Evolutionary conservation across 495 filamentous ascomycete genomes (phyloP).

Genomic region (Hypoxylon fragiforme): DNA sequence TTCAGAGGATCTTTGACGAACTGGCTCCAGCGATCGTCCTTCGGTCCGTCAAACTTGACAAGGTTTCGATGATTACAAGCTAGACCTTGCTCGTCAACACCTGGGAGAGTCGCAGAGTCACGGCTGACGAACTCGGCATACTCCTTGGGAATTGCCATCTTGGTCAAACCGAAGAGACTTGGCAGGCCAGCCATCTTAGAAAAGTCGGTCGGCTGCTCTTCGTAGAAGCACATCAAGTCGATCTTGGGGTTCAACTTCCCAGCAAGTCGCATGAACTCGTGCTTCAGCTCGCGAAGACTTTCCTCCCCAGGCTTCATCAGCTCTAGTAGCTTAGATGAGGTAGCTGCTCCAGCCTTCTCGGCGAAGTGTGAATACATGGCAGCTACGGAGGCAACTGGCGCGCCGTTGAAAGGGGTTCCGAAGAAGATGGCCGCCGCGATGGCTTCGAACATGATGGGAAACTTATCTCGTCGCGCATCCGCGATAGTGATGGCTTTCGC

Average conservation of each 20-base stretch:
- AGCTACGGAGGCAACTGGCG: constrained; percentile 33
- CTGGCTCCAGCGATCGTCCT: constrained; percentile 38
- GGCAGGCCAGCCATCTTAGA: constrained; percentile 32
- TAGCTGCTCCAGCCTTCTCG: constrained; percentile 34
- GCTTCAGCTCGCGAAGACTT: constrained; percentile 36
- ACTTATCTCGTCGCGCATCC: constrained; percentile 35
- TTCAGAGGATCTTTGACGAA: constrained; percentile 38
- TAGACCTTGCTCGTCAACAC: constrained; percentile 36
- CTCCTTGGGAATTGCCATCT: constrained; percentile 29
- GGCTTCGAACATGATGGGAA: constrained; percentile 41
- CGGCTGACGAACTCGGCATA: constrained; percentile 38
- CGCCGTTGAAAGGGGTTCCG: constrained; percentile 44
- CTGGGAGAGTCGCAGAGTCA: constrained; percentile 41
- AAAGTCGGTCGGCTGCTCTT: constrained; percentile 40
- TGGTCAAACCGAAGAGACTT: constrained; percentile 29
- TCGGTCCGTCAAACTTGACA: constrained; percentile 41
- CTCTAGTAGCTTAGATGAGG: constrained; percentile 38
- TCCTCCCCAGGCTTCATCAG: constrained; percentile 40
- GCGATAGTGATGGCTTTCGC: constrained; percentile 43
- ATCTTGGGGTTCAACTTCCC: constrained; percentile 37
- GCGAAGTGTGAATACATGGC: constrained; percentile 36
- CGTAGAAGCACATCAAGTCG: constrained; percentile 37
- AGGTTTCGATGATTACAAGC: constrained; percentile 41
- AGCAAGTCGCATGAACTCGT: constrained; percentile 39
- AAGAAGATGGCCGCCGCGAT: constrained; percentile 42